Conservation (phyloP, 2,329 filamentous ascomycete species). For the Fusarium verrucosum region DNA sequence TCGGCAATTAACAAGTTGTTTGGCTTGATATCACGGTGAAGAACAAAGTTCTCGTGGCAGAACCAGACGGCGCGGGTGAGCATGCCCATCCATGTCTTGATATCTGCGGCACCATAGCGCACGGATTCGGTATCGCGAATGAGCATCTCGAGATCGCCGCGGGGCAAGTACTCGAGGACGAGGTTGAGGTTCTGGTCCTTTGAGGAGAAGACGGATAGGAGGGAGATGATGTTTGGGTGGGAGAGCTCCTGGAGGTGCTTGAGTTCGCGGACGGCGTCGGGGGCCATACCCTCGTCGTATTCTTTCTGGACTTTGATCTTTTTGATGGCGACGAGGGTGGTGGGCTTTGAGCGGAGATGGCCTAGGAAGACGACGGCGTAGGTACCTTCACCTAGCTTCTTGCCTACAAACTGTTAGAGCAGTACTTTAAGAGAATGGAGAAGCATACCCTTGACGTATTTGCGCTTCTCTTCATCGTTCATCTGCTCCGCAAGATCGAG, state of each 20-base stretch:
- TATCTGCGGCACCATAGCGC: slow-evolving; percentile 85
- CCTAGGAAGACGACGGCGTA: slow-evolving; percentile 96
- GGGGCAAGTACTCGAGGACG: slow-evolving; percentile 90
- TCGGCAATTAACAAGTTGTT: slow-evolving; percentile 97
- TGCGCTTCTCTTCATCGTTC: slow-evolving; percentile 82
- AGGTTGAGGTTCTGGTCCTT: slow-evolving; percentile 97
- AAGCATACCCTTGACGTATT: slow-evolving; percentile 82
- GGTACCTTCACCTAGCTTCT: slow-evolving; percentile 93
- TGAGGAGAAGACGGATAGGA: slow-evolving; percentile 92
- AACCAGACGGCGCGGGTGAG: slow-evolving; percentile 92
- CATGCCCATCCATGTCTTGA: slow-evolving; percentile 99
- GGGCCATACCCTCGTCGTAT: slow-evolving; percentile 89
- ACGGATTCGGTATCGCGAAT: slow-evolving; percentile 84
- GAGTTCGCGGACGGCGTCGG: slow-evolving; percentile 94
- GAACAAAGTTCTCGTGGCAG: slow-evolving; percentile 92
- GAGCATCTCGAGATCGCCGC: slow-evolving; percentile 94
- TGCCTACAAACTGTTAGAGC: slow-evolving; percentile 63
- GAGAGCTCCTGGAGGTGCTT: slow-evolving; percentile 93
- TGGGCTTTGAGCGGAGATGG: slow-evolving; percentile 77
- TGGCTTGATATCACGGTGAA: slow-evolving; percentile 98
- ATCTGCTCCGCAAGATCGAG: slow-evolving; percentile 79
- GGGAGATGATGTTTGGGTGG: slow-evolving; percentile 94
- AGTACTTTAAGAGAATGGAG: too few species aligned
- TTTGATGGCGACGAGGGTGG: slow-evolving; percentile 85
- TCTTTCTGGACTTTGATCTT: slow-evolving; percentile 90